phyloP scores from a whole-genome alignment of 805 yeast genomes.

The Peterozyma toletana region DNA sequence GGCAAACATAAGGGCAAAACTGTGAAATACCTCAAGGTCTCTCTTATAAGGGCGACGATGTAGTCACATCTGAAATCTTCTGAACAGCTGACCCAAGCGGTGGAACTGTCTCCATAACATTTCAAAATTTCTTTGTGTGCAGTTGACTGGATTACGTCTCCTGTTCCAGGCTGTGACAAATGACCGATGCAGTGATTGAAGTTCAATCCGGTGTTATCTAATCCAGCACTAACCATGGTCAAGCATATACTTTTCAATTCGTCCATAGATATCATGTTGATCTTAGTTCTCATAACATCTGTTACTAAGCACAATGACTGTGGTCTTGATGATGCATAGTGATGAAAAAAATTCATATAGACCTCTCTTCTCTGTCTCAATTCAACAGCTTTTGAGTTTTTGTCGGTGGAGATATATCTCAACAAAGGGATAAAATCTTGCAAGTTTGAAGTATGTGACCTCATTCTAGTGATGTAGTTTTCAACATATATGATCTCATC shows the following conservation, averaged over 20 bases:
- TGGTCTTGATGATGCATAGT: conserved; percentile 11
- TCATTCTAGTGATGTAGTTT: conserved; percentile 43
- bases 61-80: conserved; percentile 34
- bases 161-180: conserved; percentile 34
- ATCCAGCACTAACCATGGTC: conserved; percentile 75
- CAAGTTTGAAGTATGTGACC: conserved; percentile 50
- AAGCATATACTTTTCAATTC: conserved; percentile 58
- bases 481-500: conserved; percentile 50
- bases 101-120: conserved; percentile 21
- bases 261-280: conserved; percentile 18
- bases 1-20: conserved; percentile 67
- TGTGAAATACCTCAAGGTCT: conserved; percentile 53
- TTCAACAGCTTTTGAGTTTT: conserved; percentile 18
- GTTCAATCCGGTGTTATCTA: conserved; percentile 64
- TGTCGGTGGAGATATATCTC: conserved; percentile 21
- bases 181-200: conserved; percentile 57
- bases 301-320: conserved; percentile 17
- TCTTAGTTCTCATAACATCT: conserved; percentile 13
- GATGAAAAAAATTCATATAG: conserved; percentile 35
- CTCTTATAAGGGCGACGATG: conserved; percentile 52
- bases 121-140: conserved; percentile 35
- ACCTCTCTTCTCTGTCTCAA: conserved; percentile 36
- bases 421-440: conserved; percentile 48
- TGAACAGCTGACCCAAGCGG: conserved; percentile 27
- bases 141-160: conserved; percentile 30